A percentile compares a stretch with the other conserved stretches of the same genome.
phyloP scores from a whole-genome alignment of 176 grass and related monocot species.

The Alloteropsis semialata region DNA sequence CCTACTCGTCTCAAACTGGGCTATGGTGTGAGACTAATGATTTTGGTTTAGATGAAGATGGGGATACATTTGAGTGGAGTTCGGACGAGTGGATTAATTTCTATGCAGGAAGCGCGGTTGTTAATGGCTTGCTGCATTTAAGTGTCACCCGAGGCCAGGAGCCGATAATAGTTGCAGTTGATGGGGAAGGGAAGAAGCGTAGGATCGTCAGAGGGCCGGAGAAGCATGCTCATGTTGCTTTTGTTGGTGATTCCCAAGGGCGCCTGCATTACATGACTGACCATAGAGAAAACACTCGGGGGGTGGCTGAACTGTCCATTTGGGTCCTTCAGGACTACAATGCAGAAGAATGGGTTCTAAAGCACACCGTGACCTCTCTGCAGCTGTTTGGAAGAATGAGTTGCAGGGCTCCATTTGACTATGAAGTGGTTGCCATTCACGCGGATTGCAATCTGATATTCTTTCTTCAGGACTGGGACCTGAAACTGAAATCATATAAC shows the following conservation, averaged over 20 bases:
- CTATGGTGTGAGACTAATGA: background rate
- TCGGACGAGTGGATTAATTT: background rate
- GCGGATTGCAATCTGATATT: background rate
- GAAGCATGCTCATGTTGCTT: background rate
- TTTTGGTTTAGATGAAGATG: too few species aligned
- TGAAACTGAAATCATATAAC: background rate
- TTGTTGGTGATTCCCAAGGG: background rate
- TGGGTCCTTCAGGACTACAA: background rate
- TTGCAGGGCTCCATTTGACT: background rate
- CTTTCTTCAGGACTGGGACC: background rate
- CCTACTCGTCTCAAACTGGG: background rate
- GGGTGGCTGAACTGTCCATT: background rate
- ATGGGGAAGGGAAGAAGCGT: background rate
- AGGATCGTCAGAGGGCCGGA: background rate
- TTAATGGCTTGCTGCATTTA: background rate
- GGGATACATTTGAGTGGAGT: background rate
- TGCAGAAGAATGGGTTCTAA: background rate
- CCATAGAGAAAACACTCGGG: background rate
- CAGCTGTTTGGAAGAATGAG: background rate
- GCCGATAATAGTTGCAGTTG: background rate
- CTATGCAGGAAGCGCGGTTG: background rate
- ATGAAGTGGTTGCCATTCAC: background rate
- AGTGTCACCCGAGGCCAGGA: background rate
- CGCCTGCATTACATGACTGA: background rate
- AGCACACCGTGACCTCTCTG: background rate